These are phyloP conservation scores for Cardamine resedifolia DNA, from an alignment of 345 rosid genomes.

Conservation along the genomic window DNA sequence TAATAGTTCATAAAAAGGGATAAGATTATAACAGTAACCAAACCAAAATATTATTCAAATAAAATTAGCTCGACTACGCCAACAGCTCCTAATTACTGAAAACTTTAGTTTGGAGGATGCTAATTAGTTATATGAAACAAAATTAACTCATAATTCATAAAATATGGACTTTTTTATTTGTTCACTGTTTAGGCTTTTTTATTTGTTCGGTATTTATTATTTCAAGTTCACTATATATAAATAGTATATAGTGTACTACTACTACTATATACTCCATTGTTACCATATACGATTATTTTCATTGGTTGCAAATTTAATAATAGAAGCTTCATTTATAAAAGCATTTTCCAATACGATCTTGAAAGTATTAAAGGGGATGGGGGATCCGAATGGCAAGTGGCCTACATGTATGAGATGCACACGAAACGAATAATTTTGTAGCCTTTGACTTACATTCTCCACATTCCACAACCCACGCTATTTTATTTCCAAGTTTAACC, in stretches of 20 bases:
- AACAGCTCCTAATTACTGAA: too few species aligned
- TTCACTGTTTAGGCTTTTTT: too few species aligned
- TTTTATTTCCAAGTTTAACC: neutral
- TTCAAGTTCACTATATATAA: too few species aligned
- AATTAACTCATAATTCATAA: neutral
- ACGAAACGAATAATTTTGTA: constrained; percentile 27
- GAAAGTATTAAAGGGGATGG: constrained; percentile 1
- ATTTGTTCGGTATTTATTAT: too few species aligned
- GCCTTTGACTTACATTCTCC: constrained; percentile 17
- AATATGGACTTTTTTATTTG: neutral
- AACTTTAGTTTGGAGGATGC: neutral
- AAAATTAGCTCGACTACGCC: neutral
- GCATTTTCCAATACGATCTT: constrained; percentile 5
- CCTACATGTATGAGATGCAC: constrained; percentile 6
- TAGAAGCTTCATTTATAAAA: neutral
- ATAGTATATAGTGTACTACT: too few species aligned
- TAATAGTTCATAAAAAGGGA: too few species aligned
- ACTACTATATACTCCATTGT: too few species aligned
- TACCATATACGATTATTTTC: neutral
- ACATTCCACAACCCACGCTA: too few species aligned
- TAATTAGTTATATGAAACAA: neutral
- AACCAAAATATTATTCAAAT: neutral
- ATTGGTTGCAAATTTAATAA: neutral
- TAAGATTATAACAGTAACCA: too few species aligned
- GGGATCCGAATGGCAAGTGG: constrained; percentile 31